phyloP scores from a whole-genome alignment of 768 basidiomycete genomes.

The Clitopilus passeckerianus region DNA sequence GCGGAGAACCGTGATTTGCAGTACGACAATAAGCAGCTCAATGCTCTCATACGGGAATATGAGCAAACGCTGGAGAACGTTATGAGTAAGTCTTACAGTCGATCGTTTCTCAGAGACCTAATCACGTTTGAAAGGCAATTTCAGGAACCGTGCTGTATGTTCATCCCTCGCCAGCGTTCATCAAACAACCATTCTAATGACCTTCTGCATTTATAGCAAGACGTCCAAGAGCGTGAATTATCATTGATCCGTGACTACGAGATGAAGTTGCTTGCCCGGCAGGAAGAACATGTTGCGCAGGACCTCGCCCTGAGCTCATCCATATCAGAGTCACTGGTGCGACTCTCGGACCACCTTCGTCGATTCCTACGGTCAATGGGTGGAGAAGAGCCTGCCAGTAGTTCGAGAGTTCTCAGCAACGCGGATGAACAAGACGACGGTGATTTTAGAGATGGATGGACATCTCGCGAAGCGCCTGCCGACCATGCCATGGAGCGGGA shows the following conservation, averaged over 20 bases:
- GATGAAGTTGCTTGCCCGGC: conserved; percentile 68
- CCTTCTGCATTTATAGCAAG: conserved; percentile 50
- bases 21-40: conserved; percentile 95
- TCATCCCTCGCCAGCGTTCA: background rate
- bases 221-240: conserved; percentile 90
- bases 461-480: conserved; percentile 22
- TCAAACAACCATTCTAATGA: background rate
- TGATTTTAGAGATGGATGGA: conserved; percentile 21
- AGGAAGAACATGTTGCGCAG: conserved; percentile 58
- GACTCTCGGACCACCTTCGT: conserved; percentile 66
- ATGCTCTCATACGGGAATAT: conserved; percentile 88
- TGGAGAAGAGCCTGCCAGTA: conserved; percentile 51
- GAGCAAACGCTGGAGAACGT: conserved; percentile 94
- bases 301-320: conserved; percentile 60
- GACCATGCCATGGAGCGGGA: conserved; percentile 88
- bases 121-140: conserved; percentile 34
- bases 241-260: conserved; percentile 90
- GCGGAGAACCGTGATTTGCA: conserved; percentile 81
- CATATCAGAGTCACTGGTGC: conserved; percentile 62
- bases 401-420: background rate
- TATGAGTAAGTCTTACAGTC: conserved; percentile 54
- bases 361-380: conserved; percentile 61
- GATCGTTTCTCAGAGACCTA: conserved; percentile 1
- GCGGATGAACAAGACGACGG: background rate
- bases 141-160: conserved; percentile 87